Evolutionary conservation across 352 stramenopile genomes (phyloP), one percentile per base, ranked within the genome.

Genomic region (Phytopythium aichiense): DNA sequence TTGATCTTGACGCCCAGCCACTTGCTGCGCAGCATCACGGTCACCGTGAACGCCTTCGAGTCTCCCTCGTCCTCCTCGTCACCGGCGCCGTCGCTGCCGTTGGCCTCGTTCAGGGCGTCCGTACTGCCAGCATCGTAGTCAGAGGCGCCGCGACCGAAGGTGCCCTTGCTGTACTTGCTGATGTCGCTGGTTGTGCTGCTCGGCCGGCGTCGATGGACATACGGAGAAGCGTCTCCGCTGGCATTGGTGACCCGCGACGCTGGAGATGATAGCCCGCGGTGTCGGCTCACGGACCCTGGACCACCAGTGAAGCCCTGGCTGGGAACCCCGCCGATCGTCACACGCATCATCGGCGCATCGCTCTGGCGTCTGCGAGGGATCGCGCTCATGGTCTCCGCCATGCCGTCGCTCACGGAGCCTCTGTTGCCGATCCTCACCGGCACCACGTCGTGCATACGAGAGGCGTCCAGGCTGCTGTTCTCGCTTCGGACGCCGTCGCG

Each of bases 1-100:
- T 88, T 89, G 61, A 91, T 89, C 69, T 89, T 89, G 40, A 91
- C 70, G 25, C 82, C 79, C 20, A 91, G 68, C 82, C 79, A 91
- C 53, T 89, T 84, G 56, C 88, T 81, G 20, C 79, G 71, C 33
- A 91, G 71, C 46, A 77, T 76, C 9, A 91, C 69, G 43, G 68
- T 69, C 46, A 74, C 48, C 25, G 28, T 54, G 22, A 16, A 35
- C 28, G 43, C 50, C 38, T 73, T 51, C 0, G 46, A 30, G 2
- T 38, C n/a, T 16, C 31, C 22, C 12, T 48, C 30, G 43, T 60
- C n/a, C 38, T 65, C n/a, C 8, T 45, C 53, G 13, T 37, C 53
- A 1, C 22, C 11, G 4, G 46, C 35, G 2, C 16, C 25, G 48
- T 53, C 43, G 35, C n/a, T 33, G 53, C 46, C 35, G 20, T 40